Evolutionary conservation across 139 green algal species (phyloP), one percentile per base, ranked within the genome.

Genomic region (Eudorina sp.): DNA sequence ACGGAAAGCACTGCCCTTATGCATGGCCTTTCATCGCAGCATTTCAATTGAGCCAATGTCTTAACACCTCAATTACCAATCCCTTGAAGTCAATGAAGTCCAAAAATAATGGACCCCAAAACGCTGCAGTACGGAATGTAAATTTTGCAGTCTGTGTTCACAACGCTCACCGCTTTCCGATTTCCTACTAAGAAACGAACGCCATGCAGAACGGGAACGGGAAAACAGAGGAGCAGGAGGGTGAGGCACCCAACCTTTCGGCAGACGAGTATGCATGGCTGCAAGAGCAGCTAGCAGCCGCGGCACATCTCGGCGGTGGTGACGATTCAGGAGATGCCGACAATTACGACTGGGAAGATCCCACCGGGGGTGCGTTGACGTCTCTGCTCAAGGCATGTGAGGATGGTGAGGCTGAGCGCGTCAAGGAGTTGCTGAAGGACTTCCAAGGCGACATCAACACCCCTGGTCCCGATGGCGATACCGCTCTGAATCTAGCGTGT

Each of bases 381-480:
- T 58, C 86, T 34, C 62, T 89, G 68, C 72, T 92, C 70, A 64
- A 43, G 29, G 90, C 90, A 2, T 83, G 55, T 29, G 86, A 92
- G 53, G 81, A 90, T 13, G 90, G 83, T 29, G 31, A n/a, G 21
- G 31, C 40, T 7, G 69, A 72, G 18, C 23, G 51, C 75, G 75
- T 93, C 0, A 53, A 70, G n/a, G 41, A 80, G 36, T 48, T 89
- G 43, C 16, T 91, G 29, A 36, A 43, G 40, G 51, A 62, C 29
- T 83, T 91, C 0, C 53, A 48, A 38, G 53, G 68, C 1, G 83
- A 83, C 29, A 43, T 88, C 27, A 88, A 88, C 51, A 81, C 38
- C 36, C 48, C 83, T 14, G 93, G 92, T 1, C 92, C 92, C 29
- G 93, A 95, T 55, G 93, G 93, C 4, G 93, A 95, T 72, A 92